Evolutionary conservation across 345 rosid genomes (phyloP).

Genomic region (Cardamine occulta): DNA sequence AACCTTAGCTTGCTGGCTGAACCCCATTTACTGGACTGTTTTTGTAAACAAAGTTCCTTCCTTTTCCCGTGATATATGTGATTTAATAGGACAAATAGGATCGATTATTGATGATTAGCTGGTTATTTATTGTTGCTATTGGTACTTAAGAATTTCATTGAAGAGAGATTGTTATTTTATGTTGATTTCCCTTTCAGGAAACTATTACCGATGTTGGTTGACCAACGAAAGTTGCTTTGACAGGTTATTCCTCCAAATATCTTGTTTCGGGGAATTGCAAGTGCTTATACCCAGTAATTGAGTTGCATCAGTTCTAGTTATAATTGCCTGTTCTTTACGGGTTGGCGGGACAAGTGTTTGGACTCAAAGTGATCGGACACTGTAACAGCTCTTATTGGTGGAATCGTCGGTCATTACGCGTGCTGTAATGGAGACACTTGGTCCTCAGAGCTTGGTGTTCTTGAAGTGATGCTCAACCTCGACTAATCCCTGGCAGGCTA

Average conservation of each 20-base stretch:
- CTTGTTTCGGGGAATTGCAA: constrained; percentile 75
- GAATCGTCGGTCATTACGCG: constrained; percentile 86
- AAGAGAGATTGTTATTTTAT: background rate
- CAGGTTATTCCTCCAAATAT: constrained; percentile 26
- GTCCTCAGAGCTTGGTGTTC: constrained; percentile 99
- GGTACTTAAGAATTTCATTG: background rate
- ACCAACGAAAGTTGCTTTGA: constrained; percentile 26
- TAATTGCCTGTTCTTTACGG: constrained; percentile 57
- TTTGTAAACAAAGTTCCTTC: too few relatives aligned
- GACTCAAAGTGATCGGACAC: constrained; percentile 59
- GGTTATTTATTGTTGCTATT: background rate
- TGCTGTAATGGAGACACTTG: constrained; percentile 97
- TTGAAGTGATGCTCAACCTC: constrained; percentile 87
- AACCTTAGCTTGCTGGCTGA: too few relatives aligned
- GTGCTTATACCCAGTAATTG: constrained; percentile 82
- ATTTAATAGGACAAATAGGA: background rate
- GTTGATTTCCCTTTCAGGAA: background rate
- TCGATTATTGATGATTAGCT: background rate
- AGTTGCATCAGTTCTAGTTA: constrained; percentile 62
- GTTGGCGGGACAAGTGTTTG: constrained; percentile 78
- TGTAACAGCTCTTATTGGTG: constrained; percentile 75
- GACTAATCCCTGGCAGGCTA: constrained; percentile 80
- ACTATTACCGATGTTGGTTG: constrained; percentile 8
- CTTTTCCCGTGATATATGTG: background rate
- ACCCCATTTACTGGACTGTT: too few relatives aligned